Evolutionary conservation across 495 filamentous ascomycete genomes (phyloP).

Genomic region (Xylaria longipes): DNA sequence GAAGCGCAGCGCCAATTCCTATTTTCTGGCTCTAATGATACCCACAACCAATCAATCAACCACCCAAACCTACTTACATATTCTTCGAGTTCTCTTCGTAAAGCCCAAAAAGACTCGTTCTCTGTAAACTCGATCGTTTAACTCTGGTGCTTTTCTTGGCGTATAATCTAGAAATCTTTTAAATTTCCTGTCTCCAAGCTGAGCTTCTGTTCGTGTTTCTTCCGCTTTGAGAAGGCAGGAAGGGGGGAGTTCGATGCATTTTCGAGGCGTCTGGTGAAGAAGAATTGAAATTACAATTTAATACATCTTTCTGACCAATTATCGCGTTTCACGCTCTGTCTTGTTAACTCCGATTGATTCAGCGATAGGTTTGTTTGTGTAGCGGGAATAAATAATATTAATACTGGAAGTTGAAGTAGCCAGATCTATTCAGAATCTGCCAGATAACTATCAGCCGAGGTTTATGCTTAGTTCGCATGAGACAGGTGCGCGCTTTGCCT

Average conservation of each 20-base stretch:
- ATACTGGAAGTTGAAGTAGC: background rate
- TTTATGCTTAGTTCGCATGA: background rate
- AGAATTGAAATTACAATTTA: constrained; percentile 12
- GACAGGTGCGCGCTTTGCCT: background rate
- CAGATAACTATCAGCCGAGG: background rate
- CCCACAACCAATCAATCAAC: constrained; percentile 7
- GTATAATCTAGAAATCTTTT: constrained; percentile 13
- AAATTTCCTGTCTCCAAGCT: background rate
- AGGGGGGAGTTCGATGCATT: constrained; percentile 21
- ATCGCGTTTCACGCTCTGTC: background rate
- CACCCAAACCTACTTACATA: background rate
- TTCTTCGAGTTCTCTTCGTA: constrained; percentile 14
- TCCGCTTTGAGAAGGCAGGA: background rate
- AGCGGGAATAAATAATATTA: background rate
- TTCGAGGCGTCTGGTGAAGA: constrained; percentile 19
- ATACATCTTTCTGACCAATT: background rate
- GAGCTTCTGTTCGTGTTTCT: background rate
- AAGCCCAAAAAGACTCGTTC: background rate
- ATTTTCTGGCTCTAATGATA: constrained; percentile 18
- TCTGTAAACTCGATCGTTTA: constrained; percentile 5
- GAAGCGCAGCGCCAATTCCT: constrained; percentile 6
- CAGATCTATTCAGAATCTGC: background rate
- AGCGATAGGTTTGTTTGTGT: background rate
- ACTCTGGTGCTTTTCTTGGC: background rate
- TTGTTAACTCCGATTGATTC: background rate